These are phyloP conservation scores for Maudiozyma serrabonitensis DNA, from an alignment of 805 yeast genomes.

Conservation along the genomic window DNA sequence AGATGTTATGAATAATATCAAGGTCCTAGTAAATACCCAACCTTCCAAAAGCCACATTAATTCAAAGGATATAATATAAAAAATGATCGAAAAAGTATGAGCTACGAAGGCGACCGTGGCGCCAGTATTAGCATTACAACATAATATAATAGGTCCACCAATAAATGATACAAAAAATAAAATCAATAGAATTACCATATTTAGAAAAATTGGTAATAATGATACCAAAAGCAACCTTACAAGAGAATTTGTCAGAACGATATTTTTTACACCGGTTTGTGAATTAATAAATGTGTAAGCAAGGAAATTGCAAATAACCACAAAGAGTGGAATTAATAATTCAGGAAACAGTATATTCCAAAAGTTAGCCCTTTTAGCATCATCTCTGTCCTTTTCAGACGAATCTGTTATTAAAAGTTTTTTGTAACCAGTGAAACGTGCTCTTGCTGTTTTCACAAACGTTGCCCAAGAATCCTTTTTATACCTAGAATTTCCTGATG, in stretches of 20 bases:
- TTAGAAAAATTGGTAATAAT: constrained; percentile 39
- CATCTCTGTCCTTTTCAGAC: constrained; percentile 56
- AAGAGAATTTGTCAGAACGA: constrained; percentile 47
- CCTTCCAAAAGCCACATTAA: constrained; percentile 59
- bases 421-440: constrained; percentile 88
- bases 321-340: constrained; percentile 59
- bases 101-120: constrained; percentile 45
- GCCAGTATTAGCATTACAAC: constrained; percentile 39
- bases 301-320: constrained; percentile 56
- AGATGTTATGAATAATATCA: constrained; percentile 51
- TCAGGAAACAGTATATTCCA: constrained; percentile 74
- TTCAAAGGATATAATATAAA: constrained; percentile 49
- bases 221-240: constrained; percentile 49
- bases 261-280: constrained; percentile 64
- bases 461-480: constrained; percentile 73
- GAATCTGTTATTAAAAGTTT: constrained; percentile 55
- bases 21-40: constrained; percentile 50
- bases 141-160: constrained; percentile 39
- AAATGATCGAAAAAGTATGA: constrained; percentile 44
- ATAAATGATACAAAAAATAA: constrained; percentile 38
- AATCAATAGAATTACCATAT: constrained; percentile 22
- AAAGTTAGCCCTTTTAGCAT: constrained; percentile 67
- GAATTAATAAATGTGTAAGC: constrained; percentile 78
- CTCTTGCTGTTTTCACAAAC: constrained; percentile 65
- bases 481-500: constrained; percentile 64